Conservation (phyloP, 148 eudicot genomes). For the Gaultheria prostrata region DNA sequence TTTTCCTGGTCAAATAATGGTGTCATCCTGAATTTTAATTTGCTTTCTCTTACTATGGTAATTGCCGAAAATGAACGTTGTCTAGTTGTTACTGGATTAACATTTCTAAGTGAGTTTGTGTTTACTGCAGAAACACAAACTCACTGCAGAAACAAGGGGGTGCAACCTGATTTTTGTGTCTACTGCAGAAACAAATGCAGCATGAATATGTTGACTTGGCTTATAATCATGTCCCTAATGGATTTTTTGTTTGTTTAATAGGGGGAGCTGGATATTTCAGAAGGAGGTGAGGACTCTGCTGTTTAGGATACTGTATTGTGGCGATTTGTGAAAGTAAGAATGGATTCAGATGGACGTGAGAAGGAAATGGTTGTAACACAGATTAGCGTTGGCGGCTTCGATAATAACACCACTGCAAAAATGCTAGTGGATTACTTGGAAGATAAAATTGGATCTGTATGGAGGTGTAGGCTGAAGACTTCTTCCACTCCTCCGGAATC, state of each 20-base stretch:
- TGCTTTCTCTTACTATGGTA: neutral
- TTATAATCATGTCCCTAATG: neutral
- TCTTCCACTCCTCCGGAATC: conserved; percentile 81
- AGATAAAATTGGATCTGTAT: conserved; percentile 51
- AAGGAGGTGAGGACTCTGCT: neutral
- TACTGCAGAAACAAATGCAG: neutral
- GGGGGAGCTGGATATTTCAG: neutral
- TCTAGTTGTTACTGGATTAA: too few relatives aligned
- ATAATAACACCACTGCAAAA: conserved; percentile 49
- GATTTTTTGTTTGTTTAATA: neutral
- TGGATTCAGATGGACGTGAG: conserved; percentile 51
- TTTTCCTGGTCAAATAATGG: neutral
- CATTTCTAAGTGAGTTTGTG: too few relatives aligned
- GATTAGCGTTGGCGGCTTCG: conserved; percentile 80
- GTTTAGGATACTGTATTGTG: neutral
- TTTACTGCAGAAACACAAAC: neutral
- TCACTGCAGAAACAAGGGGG: too few relatives aligned
- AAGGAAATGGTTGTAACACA: conserved; percentile 58
- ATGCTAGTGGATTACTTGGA: conserved; percentile 58
- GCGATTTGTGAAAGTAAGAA: conserved; percentile 22
- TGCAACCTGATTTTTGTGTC: neutral
- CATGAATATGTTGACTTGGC: neutral
- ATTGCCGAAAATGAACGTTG: too few relatives aligned
- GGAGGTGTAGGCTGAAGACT: conserved; percentile 85
- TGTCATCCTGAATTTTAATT: neutral